These are phyloP conservation scores for Diaporthe capsici DNA, from an alignment of 2,329 filamentous ascomycete genomes.

Conservation along the genomic window DNA sequence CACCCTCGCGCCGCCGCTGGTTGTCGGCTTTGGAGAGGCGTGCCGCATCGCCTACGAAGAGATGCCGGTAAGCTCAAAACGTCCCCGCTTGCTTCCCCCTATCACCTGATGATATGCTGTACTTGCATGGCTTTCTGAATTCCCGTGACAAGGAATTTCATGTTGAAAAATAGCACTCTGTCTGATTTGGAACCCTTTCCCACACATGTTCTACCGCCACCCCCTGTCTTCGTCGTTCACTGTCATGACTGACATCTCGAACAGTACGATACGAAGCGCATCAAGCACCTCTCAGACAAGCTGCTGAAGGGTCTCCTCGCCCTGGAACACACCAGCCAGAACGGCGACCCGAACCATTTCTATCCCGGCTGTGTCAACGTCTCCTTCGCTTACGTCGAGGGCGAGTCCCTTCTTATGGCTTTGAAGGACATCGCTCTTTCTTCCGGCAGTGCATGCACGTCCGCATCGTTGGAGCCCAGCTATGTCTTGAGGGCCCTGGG, in stretches of 20 bases:
- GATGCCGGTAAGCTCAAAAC: conserved; percentile 80
- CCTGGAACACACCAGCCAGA: conserved; percentile 93
- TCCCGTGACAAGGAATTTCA: conserved; percentile 70
- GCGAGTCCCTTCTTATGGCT: conserved; percentile 97
- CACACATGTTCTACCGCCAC: conserved; percentile 10
- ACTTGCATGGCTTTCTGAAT: conserved; percentile 95
- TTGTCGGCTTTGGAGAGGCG: conserved; percentile 95
- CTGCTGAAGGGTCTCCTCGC: conserved; percentile 85
- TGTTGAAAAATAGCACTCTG: conserved; percentile 78
- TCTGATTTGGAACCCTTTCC: conserved; percentile 65
- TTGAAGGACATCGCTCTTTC: conserved; percentile 98
- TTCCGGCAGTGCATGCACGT: conserved; percentile 96
- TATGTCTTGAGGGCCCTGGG: conserved; percentile 96
- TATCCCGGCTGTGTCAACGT: conserved; percentile 99
- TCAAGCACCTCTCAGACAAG: conserved; percentile 85
- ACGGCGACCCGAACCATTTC: conserved; percentile 85
- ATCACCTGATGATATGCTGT: conserved; percentile 81
- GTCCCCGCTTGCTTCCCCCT: conserved; percentile 39
- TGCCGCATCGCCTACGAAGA: conserved; percentile 93
- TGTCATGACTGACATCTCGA: conserved; percentile 29
- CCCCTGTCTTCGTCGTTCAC: conserved; percentile 1
- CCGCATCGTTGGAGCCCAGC: conserved; percentile 94
- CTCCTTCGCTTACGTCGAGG: conserved; percentile 98
- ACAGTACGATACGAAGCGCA: conserved; percentile 92
- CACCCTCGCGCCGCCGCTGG: conserved; percentile 88